A percentile compares a stretch with the other conserved stretches of the same genome.
These are phyloP conservation scores for Boletellus ananiceps DNA, from an alignment of 768 basidiomycete genomes.

Conservation along the genomic window DNA sequence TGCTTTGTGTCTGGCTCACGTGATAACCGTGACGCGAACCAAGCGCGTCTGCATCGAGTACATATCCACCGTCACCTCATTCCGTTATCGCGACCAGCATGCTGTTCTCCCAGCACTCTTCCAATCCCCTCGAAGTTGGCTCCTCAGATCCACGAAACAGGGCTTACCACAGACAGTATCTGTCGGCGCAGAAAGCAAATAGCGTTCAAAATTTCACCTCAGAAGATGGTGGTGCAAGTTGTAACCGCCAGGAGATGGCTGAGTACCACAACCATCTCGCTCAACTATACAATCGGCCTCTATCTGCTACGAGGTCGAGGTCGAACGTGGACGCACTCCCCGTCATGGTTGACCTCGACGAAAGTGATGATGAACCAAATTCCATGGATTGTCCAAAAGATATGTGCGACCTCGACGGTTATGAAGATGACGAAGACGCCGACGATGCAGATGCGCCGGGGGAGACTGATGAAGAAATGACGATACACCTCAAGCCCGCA, in stretches of 20 bases:
- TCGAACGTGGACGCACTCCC: conserved; percentile 23
- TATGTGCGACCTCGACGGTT: conserved; percentile 33
- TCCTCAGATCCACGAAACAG: conserved; percentile 56
- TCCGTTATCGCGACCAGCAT: conserved; percentile 32
- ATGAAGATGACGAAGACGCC: conserved; percentile 33
- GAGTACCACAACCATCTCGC: conserved; percentile 51
- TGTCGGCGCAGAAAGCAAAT: conserved; percentile 33
- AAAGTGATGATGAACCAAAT: conserved; percentile 37
- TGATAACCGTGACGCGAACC: conserved; percentile 18
- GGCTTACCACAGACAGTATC: conserved; percentile 38
- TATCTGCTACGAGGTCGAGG: conserved; percentile 19
- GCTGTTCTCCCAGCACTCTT: conserved; percentile 64
- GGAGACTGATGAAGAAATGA: conserved; percentile 59
- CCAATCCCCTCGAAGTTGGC: conserved; percentile 66
- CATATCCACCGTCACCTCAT: not conserved
- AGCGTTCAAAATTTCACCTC: conserved; percentile 37
- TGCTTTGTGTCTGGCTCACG: conserved; percentile 11
- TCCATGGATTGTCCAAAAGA: conserved; percentile 37
- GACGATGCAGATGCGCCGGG: conserved; percentile 31
- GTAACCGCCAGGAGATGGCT: conserved; percentile 36
- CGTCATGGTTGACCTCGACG: conserved; percentile 43
- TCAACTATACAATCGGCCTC: conserved; percentile 34
- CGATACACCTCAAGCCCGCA: conserved; percentile 49
- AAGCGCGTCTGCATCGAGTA: too few species aligned
- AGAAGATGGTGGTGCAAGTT: conserved; percentile 47